Evolutionary conservation across 2,329 filamentous ascomycete species (phyloP).

Genomic region (Ophiostoma quercus): DNA sequence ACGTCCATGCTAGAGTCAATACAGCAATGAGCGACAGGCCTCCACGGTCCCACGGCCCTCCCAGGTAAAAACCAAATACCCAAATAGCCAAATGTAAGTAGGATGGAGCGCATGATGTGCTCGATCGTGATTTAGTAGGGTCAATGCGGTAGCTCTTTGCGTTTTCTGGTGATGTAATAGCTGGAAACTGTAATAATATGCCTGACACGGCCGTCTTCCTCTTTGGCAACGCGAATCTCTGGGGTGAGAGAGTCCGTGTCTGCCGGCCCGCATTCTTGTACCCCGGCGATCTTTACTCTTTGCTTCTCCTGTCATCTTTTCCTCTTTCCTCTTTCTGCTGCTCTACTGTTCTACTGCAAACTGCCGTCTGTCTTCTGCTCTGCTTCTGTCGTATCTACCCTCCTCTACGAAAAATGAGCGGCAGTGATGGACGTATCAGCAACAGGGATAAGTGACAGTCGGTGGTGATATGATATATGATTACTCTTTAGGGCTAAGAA

Average conservation of each 20-base stretch:
- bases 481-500: neutral
- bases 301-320: neutral
- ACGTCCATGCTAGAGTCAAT: slow-evolving; percentile 2
- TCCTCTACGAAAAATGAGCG: neutral
- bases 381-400: neutral
- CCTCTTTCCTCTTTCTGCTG: neutral
- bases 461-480: neutral
- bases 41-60: neutral
- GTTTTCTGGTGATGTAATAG: neutral
- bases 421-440: neutral
- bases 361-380: neutral
- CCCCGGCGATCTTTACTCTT: slow-evolving; percentile 1
- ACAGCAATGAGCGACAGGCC: neutral
- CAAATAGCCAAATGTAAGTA: neutral
- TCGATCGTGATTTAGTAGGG: neutral
- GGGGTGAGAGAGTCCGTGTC: neutral
- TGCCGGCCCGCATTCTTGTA: neutral
- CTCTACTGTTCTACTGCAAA: neutral
- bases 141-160: neutral
- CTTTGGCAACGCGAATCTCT: slow-evolving; percentile 10
- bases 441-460: neutral
- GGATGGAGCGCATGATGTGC: neutral
- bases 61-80: neutral
- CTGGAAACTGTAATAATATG: neutral
- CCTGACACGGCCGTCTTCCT: neutral